These are phyloP conservation scores for Penicillium robsamsonii DNA, from an alignment of 495 filamentous ascomycete genomes.

Conservation along the genomic window DNA sequence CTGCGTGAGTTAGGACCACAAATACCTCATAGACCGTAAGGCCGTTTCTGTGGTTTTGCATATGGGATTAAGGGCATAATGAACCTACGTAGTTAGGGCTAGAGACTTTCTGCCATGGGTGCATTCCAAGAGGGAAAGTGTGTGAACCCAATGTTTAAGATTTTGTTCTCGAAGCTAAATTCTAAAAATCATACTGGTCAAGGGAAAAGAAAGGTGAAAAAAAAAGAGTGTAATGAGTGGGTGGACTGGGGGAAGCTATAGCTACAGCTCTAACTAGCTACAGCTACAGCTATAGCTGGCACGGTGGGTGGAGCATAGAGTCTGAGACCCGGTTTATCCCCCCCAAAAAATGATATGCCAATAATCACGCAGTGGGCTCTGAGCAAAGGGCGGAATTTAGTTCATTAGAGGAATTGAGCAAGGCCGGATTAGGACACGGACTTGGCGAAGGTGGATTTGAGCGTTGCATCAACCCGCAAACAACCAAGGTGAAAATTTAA, in stretches of 20 bases:
- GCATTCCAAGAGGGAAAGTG: background rate
- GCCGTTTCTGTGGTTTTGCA: background rate
- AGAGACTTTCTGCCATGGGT: background rate
- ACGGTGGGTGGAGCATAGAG: background rate
- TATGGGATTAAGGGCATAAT: background rate
- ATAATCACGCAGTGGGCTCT: background rate
- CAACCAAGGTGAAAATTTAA: background rate
- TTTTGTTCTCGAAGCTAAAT: background rate
- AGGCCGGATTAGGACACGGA: background rate
- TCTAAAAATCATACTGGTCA: background rate
- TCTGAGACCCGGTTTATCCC: background rate
- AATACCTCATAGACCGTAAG: background rate
- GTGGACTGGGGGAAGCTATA: background rate
- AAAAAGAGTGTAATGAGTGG: background rate
- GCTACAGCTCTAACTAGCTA: background rate
- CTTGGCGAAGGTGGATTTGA: no score
- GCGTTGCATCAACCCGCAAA: no score
- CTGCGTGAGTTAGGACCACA: background rate
- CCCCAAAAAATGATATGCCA: background rate
- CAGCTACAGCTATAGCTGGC: background rate
- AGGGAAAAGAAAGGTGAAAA: background rate
- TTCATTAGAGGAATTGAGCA: background rate
- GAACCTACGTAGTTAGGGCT: background rate
- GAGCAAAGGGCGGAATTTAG: background rate
- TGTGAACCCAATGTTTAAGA: background rate